Evolutionary conservation across 768 basidiomycete species (phyloP).

Genomic region (Amanita fuliginea): DNA sequence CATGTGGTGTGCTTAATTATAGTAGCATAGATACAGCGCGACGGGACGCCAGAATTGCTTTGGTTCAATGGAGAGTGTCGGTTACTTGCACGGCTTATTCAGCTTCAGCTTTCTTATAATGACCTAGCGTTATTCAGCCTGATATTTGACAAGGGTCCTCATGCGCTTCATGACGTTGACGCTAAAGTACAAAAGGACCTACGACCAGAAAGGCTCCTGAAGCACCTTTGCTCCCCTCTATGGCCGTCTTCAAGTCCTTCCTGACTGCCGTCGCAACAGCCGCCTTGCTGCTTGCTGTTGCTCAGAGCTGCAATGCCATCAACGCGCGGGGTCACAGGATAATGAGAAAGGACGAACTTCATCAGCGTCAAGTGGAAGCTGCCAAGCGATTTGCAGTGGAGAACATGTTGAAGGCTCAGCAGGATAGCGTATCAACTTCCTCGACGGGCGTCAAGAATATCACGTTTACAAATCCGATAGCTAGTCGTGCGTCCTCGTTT

Average conservation of each 20-base stretch:
- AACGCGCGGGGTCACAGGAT: slow-evolving; percentile 7
- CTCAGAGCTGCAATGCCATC: background rate
- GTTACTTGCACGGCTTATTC: too few relatives aligned
- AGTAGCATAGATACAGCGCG: background rate
- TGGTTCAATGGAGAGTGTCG: too few relatives aligned
- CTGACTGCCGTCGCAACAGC: background rate
- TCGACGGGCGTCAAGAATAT: slow-evolving; percentile 37
- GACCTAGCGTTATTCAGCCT: too few relatives aligned
- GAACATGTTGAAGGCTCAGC: slow-evolving; percentile 3
- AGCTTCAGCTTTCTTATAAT: too few relatives aligned
- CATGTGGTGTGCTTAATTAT: too few relatives aligned
- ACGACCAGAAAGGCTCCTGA: background rate
- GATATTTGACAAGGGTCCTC: too few relatives aligned
- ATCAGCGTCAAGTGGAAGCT: slow-evolving; percentile 34
- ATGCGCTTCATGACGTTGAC: too few relatives aligned
- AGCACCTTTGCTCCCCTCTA: background rate
- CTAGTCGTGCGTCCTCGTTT: slow-evolving; percentile 35
- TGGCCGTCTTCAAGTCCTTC: background rate
- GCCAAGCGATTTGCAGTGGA: slow-evolving; percentile 26
- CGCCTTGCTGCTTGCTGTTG: background rate
- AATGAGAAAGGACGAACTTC: slow-evolving; percentile 31
- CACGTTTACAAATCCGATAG: slow-evolving; percentile 58
- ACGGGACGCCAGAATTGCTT: too few relatives aligned
- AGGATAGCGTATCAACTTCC: background rate
- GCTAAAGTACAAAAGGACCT: background rate